phyloP scores from a whole-genome alignment of 169 alveolate species.

The Nephromyces sp. region DNA sequence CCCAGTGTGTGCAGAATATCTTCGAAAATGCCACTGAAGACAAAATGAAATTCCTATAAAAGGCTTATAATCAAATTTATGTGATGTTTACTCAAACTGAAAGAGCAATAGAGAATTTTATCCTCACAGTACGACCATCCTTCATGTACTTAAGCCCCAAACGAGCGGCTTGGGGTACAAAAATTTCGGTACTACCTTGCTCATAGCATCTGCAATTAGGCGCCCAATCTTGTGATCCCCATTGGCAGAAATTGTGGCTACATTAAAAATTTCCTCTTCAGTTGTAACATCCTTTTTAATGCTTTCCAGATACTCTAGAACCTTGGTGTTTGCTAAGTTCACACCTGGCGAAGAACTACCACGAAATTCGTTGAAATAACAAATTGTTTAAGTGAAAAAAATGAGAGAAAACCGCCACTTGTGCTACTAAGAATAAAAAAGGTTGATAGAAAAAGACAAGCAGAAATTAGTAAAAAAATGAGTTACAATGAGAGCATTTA shows the following conservation, averaged over 20 bases:
- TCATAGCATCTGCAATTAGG: constrained; percentile 92
- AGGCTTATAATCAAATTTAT: no score
- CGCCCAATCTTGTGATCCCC: constrained; percentile 92
- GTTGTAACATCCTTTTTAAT: constrained; percentile 69
- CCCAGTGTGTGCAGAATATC: no score
- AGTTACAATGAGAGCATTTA: no score
- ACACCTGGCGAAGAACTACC: constrained; percentile 74
- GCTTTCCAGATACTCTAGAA: constrained; percentile 59
- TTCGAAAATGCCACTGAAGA: no score
- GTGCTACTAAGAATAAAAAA: neutral
- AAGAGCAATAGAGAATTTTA: no score
- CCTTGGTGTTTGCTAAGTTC: constrained; percentile 69
- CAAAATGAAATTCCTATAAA: no score
- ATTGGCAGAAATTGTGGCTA: constrained; percentile 98
- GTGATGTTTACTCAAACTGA: no score
- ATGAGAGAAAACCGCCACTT: neutral
- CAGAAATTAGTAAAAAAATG: no score
- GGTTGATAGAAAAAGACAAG: no score
- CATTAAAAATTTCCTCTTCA: constrained; percentile 62
- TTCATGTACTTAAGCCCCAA: no score
- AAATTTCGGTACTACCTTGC: constrained; percentile 29
- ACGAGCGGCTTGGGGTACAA: no score
- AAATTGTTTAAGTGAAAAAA: neutral
- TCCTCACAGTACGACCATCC: no score
- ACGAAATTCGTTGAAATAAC: neutral